These are phyloP conservation scores for Aspergillus saccharolyticus DNA, from an alignment of 495 filamentous ascomycete species.

Conservation along the genomic window DNA sequence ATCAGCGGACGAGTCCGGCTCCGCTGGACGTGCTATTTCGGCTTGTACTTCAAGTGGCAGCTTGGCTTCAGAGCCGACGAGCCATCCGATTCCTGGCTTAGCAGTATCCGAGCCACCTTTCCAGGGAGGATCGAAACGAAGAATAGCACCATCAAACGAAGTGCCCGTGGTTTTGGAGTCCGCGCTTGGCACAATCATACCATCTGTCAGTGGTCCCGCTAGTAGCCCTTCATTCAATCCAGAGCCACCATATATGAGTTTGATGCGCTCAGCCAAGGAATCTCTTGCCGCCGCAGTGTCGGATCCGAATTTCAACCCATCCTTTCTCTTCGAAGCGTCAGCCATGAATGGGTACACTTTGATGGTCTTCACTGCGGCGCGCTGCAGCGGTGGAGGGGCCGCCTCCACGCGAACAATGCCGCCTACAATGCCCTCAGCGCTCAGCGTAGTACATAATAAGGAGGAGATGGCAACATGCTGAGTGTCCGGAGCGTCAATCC, in stretches of 20 bases:
- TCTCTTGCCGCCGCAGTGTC: conserved; percentile 73
- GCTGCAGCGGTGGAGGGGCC: conserved; percentile 55
- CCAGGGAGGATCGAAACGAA: conserved; percentile 64
- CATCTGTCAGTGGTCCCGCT: conserved; percentile 85
- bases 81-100: conserved; percentile 61
- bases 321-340: conserved; percentile 45
- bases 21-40: conserved; percentile 57
- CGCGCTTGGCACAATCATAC: conserved; percentile 60
- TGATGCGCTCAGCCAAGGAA: conserved; percentile 53
- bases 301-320: conserved; percentile 80
- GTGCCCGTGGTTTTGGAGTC: conserved; percentile 35
- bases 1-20: conserved; percentile 39
- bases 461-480: conserved; percentile 74
- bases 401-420: conserved; percentile 80
- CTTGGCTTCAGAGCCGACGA: conserved; percentile 68
- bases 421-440: conserved; percentile 70
- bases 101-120: conserved; percentile 36
- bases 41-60: conserved; percentile 66
- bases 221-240: conserved; percentile 53
- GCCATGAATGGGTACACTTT: conserved; percentile 75
- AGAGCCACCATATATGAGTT: conserved; percentile 39
- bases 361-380: conserved; percentile 49
- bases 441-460: conserved; percentile 64
- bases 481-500: conserved; percentile 83
- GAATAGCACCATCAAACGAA: conserved; percentile 61